A percentile compares a stretch with the other conserved stretches of the same genome.
These are phyloP conservation scores for Urtica urens DNA, from an alignment of 306 rosid genomes.

Conservation along the genomic window DNA sequence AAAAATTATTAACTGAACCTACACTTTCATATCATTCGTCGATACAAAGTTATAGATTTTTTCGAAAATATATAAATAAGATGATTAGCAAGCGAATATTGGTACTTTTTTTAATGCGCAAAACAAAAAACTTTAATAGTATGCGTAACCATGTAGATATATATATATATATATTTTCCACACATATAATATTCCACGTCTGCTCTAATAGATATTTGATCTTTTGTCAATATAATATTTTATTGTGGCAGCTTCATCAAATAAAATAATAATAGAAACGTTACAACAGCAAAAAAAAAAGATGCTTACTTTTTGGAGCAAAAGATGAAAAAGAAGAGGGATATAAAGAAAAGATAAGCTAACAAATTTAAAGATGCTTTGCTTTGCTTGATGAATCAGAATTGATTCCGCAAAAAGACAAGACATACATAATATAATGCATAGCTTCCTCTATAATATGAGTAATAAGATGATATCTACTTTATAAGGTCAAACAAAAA, in stretches of 20 bases:
- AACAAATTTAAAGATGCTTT: constrained; percentile 1
- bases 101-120: not conserved
- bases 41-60: not conserved
- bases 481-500: not conserved
- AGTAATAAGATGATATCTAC: not conserved
- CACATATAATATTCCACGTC: constrained; percentile 8
- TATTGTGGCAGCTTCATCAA: no score
- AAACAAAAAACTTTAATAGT: constrained; percentile 4
- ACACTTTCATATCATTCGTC: not conserved
- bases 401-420: not conserved
- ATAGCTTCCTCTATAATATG: not conserved
- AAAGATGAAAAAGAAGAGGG: not conserved
- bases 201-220: not conserved
- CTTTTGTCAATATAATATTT: not conserved
- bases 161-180: constrained; percentile 4
- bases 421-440: not conserved
- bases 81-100: not conserved
- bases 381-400: constrained; percentile 8
- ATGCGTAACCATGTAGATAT: constrained; percentile 5
- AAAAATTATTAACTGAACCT: not conserved
- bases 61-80: not conserved
- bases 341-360: not conserved
- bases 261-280: no score
- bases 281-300: constrained; percentile 3
- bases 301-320: constrained; percentile 5